phyloP scores from a whole-genome alignment of 2,329 filamentous ascomycete genomes.

The Colletotrichum sp. region DNA sequence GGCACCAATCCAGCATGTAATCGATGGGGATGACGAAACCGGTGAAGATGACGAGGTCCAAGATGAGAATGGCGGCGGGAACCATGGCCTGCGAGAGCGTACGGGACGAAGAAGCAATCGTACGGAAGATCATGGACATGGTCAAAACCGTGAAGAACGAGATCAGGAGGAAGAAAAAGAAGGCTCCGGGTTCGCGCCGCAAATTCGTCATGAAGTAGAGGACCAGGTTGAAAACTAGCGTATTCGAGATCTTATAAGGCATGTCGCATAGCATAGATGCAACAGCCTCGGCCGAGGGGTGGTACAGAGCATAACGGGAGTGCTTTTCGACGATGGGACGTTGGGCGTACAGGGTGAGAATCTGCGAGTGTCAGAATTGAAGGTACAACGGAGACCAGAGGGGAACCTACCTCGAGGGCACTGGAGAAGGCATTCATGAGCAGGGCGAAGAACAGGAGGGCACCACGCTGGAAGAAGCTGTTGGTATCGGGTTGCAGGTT shows the following conservation, averaged over 20 bases:
- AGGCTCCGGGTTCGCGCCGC: constrained; percentile 72
- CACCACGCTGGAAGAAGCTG: constrained; percentile 80
- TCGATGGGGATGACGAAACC: constrained; percentile 69
- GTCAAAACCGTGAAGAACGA: constrained; percentile 73
- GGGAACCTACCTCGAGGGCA: constrained; percentile 67
- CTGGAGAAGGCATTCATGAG: constrained; percentile 85
- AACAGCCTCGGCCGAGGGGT: constrained; percentile 86
- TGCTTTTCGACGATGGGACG: constrained; percentile 94
- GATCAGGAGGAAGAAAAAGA: constrained; percentile 86
- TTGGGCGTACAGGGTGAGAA: constrained; percentile 85
- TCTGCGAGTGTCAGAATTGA: constrained; percentile 45
- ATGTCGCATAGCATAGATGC: constrained; percentile 86
- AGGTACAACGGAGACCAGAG: constrained; percentile 17
- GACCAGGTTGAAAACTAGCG: constrained; percentile 76
- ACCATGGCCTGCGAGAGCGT: constrained; percentile 70
- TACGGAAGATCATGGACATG: constrained; percentile 89
- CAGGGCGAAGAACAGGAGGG: constrained; percentile 85
- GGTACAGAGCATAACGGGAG: constrained; percentile 83
- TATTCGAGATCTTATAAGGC: constrained; percentile 80
- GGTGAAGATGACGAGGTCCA: constrained; percentile 72
- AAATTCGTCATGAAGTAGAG: constrained; percentile 91
- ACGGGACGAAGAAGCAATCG: constrained; percentile 76
- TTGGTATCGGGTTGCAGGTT: constrained; percentile 68
- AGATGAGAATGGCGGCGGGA: constrained; percentile 63
- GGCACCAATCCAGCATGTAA: constrained; percentile 81